Percentiles rank a stretch among this genome's conserved stretches.
Conservation (phyloP, 805 yeast species). For the Candida tallmaniae region DNA sequence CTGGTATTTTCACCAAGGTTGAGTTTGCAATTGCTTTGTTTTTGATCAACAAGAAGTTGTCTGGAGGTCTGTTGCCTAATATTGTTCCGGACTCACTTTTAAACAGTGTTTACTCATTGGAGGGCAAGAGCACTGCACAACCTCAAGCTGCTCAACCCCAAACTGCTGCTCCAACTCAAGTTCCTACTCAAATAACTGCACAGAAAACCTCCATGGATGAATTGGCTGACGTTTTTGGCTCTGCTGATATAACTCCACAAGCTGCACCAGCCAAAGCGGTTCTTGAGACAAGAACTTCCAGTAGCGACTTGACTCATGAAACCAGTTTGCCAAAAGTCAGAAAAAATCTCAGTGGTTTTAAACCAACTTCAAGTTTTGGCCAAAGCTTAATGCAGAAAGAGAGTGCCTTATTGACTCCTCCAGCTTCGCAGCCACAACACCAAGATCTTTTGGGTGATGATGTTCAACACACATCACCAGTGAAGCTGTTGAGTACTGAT, state of each 20-base stretch:
- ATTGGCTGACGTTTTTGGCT: constrained; percentile 47
- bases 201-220: constrained; percentile 61
- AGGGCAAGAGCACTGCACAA: not conserved
- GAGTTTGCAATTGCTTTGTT: constrained; percentile 95
- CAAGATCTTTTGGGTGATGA: constrained; percentile 34
- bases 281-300: constrained; percentile 23
- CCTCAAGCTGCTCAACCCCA: constrained; percentile 3
- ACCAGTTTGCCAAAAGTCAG: constrained; percentile 31
- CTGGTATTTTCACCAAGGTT: constrained; percentile 71
- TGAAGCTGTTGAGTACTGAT: no score
- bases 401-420: constrained; percentile 7
- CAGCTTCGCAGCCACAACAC: constrained; percentile 12
- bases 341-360: constrained; percentile 45
- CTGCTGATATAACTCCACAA: constrained; percentile 16
- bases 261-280: constrained; percentile 11
- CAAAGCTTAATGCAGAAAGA: constrained; percentile 50
- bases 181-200: constrained; percentile 12
- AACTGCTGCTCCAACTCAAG: not conserved
- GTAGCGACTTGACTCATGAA: constrained; percentile 27
- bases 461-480: constrained; percentile 9
- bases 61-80: constrained; percentile 76
- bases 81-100: constrained; percentile 66
- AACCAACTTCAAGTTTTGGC: constrained; percentile 84
- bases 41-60: constrained; percentile 76
- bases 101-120: constrained; percentile 18